phyloP scores from a whole-genome alignment of 352 stramenopile species.

The Phytopythium oedochilum region DNA sequence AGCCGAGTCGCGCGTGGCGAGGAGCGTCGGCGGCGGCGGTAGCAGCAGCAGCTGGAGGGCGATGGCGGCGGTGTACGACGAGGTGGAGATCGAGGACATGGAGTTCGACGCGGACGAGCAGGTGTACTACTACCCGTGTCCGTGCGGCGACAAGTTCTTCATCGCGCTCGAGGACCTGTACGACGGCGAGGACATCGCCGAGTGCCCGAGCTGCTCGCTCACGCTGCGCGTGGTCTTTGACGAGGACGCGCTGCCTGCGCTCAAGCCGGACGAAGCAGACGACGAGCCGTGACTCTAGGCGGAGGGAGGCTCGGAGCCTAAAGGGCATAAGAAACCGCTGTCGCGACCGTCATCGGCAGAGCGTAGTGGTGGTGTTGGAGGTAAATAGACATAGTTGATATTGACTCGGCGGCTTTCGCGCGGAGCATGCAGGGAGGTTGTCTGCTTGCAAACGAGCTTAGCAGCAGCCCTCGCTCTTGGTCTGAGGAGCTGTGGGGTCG shows the following conservation, averaged over 20 bases:
- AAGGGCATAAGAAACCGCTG: too few species aligned
- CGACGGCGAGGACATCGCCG: slow-evolving; percentile 97
- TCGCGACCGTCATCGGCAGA: not conserved
- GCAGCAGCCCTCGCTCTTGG: slow-evolving; percentile 23
- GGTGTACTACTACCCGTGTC: slow-evolving; percentile 97
- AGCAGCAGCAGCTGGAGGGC: too few species aligned
- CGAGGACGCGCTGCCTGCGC: slow-evolving; percentile 71
- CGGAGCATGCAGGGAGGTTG: too few species aligned
- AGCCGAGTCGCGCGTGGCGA: too few species aligned
- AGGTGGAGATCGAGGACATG: slow-evolving; percentile 99
- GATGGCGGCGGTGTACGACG: slow-evolving; percentile 98
- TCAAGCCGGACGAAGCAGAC: slow-evolving; percentile 39
- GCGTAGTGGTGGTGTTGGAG: not conserved
- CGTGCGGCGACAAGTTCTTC: slow-evolving; percentile 94
- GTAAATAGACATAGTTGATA: not conserved
- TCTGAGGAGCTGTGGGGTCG: not conserved
- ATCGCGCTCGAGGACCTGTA: slow-evolving; percentile 83
- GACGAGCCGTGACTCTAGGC: not conserved
- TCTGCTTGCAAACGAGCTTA: too few species aligned
- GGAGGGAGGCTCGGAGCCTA: too few species aligned
- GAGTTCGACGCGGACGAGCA: slow-evolving; percentile 92
- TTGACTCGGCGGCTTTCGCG: not conserved
- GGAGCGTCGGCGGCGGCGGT: too few species aligned
- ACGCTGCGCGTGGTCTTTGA: slow-evolving; percentile 96
- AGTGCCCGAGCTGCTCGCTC: slow-evolving; percentile 95